Percentiles rank a stretch among this genome's conserved stretches.
These are phyloP conservation scores for Rusavskia elegans DNA, from an alignment of 495 filamentous ascomycete genomes.

Conservation along the genomic window DNA sequence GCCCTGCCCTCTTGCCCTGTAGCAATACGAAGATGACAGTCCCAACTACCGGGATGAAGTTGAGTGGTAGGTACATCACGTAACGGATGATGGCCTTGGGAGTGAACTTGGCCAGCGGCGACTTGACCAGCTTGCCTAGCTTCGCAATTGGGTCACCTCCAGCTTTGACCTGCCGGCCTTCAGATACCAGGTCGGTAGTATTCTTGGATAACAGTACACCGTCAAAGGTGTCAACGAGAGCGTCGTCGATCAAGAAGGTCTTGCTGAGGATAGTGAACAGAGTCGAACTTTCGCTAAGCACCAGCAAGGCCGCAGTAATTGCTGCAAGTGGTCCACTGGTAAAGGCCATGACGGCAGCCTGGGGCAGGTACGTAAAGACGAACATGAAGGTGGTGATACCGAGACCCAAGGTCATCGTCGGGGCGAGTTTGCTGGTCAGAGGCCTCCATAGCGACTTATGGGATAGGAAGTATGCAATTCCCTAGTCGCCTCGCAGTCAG, in stretches of 20 bases:
- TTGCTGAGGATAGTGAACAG: slow-evolving; percentile 60
- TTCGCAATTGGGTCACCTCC: slow-evolving; percentile 42
- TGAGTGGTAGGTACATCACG: slow-evolving; percentile 69
- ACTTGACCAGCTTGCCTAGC: slow-evolving; percentile 57
- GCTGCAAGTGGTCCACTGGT: slow-evolving; percentile 77
- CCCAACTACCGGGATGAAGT: slow-evolving; percentile 81
- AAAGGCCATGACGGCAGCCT: slow-evolving; percentile 57
- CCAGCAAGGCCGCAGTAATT: slow-evolving; percentile 57
- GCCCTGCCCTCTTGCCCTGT: slow-evolving; percentile 46
- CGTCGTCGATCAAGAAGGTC: slow-evolving; percentile 62
- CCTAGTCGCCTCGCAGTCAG: slow-evolving; percentile 23
- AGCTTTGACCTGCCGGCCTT: slow-evolving; percentile 54
- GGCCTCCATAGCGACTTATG: slow-evolving; percentile 50
- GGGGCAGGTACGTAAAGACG: slow-evolving; percentile 77
- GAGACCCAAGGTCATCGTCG: slow-evolving; percentile 52
- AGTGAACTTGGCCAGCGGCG: slow-evolving; percentile 50
- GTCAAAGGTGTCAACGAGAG: slow-evolving; percentile 83
- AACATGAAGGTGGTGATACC: slow-evolving; percentile 70
- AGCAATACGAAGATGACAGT: slow-evolving; percentile 62
- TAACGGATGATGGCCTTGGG: slow-evolving; percentile 52
- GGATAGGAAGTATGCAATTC: slow-evolving; percentile 61
- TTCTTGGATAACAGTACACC: slow-evolving; percentile 48
- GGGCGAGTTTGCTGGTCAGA: slow-evolving; percentile 48
- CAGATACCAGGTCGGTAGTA: slow-evolving; percentile 41
- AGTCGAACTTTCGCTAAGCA: slow-evolving; percentile 67